A percentile compares a stretch with the other conserved stretches of the same genome.
Conservation (phyloP, 495 filamentous ascomycete genomes). For the Lophium mytilinum region DNA sequence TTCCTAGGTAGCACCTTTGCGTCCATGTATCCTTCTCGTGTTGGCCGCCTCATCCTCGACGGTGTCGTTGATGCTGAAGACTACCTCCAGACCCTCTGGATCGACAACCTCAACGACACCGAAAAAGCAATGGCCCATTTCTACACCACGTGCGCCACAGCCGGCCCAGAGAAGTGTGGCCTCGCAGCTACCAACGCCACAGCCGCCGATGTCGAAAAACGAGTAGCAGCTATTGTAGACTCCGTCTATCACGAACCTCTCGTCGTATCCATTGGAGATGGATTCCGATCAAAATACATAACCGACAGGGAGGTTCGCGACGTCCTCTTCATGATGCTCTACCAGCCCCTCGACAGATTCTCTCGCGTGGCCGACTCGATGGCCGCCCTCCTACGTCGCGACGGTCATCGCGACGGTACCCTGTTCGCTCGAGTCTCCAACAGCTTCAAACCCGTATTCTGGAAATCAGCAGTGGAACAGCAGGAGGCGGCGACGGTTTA, state of each 20-base stretch:
- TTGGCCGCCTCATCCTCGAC: slow-evolving; percentile 44
- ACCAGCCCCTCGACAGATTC: slow-evolving; percentile 54
- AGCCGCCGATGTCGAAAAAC: slow-evolving; percentile 35
- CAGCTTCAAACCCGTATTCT: background rate
- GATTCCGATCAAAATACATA: slow-evolving; percentile 30
- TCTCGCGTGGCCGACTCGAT: slow-evolving; percentile 47
- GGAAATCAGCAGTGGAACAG: no score
- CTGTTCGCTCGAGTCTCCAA: slow-evolving; percentile 38
- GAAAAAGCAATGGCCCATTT: slow-evolving; percentile 46
- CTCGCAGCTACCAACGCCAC: slow-evolving; percentile 37
- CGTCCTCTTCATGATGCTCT: slow-evolving; percentile 43
- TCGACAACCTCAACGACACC: slow-evolving; percentile 30
- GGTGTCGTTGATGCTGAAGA: slow-evolving; percentile 44
- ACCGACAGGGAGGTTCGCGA: slow-evolving; percentile 27
- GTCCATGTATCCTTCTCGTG: slow-evolving; percentile 45
- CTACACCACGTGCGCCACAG: slow-evolving; percentile 44
- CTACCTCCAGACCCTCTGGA: slow-evolving; percentile 25
- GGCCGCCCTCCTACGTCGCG: slow-evolving; percentile 44
- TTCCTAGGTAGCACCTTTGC: slow-evolving; percentile 40
- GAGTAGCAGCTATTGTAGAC: slow-evolving; percentile 37
- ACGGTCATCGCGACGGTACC: slow-evolving; percentile 38
- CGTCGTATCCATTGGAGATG: slow-evolving; percentile 39
- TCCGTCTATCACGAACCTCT: slow-evolving; percentile 43
- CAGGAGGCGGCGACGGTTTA: slow-evolving; percentile 34
- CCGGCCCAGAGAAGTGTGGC: slow-evolving; percentile 41